Evolutionary conservation across 495 filamentous ascomycete genomes (phyloP).

Genomic region (Penicillium mononematosum): DNA sequence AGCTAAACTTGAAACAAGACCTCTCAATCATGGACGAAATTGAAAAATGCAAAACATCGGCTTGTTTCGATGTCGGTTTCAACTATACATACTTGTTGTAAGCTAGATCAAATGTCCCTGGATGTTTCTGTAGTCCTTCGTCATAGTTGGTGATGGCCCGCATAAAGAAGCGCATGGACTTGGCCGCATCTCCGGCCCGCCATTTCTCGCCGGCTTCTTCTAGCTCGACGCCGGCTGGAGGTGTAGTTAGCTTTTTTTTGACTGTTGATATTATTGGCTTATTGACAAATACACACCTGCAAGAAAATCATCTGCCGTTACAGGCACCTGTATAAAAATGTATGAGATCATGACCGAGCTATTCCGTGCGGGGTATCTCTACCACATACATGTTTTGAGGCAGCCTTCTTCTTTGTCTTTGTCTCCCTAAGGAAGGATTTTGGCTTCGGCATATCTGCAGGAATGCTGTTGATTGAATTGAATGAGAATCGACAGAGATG

Average conservation of each 20-base stretch:
- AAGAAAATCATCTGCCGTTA: conserved; percentile 62
- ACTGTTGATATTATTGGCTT: background rate
- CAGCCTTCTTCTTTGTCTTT: conserved; percentile 47
- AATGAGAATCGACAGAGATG: conserved; percentile 3
- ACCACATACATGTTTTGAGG: conserved; percentile 33
- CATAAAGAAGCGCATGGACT: conserved; percentile 66
- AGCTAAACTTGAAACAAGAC: conserved; percentile 7
- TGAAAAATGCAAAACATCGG: background rate
- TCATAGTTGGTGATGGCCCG: conserved; percentile 65
- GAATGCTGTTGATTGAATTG: background rate
- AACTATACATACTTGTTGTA: conserved; percentile 62
- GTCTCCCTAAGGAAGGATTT: conserved; percentile 52
- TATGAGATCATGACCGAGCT: conserved; percentile 6
- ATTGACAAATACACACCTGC: conserved; percentile 39
- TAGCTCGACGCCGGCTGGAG: conserved; percentile 59
- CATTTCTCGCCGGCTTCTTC: conserved; percentile 74
- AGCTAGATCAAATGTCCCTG: conserved; percentile 63
- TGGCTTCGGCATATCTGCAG: conserved; percentile 48
- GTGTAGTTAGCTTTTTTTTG: background rate
- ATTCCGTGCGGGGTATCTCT: background rate
- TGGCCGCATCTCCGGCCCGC: conserved; percentile 67
- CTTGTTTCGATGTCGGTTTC: background rate
- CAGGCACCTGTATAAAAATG: conserved; percentile 41
- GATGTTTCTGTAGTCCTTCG: conserved; percentile 56
- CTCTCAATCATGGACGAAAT: conserved; percentile 12